Evolutionary conservation across 495 filamentous ascomycete species (phyloP).

Genomic region (Filosporella fistucella): DNA sequence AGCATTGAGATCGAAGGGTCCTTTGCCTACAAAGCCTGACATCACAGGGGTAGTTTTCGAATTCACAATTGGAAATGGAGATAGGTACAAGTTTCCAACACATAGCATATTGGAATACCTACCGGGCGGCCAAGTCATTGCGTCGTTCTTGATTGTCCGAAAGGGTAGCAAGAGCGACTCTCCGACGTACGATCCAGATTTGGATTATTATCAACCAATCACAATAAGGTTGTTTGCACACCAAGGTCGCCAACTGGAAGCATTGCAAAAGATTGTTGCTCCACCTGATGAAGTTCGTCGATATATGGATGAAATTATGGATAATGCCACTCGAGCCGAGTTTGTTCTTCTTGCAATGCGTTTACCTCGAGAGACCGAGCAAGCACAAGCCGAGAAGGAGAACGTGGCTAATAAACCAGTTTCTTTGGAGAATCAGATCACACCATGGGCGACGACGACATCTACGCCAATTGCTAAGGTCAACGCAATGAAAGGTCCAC

Average conservation of each 20-base stretch:
- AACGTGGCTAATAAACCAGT: slow-evolving; percentile 14
- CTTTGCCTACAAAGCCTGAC: slow-evolving; percentile 51
- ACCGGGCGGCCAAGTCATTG: slow-evolving; percentile 44
- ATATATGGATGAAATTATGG: slow-evolving; percentile 84
- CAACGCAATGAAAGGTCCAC: slow-evolving; percentile 24
- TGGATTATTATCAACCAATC: slow-evolving; percentile 86
- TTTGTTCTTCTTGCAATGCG: slow-evolving; percentile 64
- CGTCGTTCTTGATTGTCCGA: slow-evolving; percentile 63
- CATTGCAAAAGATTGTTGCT: slow-evolving; percentile 73
- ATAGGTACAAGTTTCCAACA: slow-evolving; percentile 87
- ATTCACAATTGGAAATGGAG: slow-evolving; percentile 74
- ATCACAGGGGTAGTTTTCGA: slow-evolving; percentile 78
- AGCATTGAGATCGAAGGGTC: slow-evolving; percentile 47
- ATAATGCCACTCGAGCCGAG: slow-evolving; percentile 63
- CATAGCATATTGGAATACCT: slow-evolving; percentile 75
- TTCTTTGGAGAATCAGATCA: slow-evolving; percentile 17
- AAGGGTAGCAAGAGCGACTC: slow-evolving; percentile 48
- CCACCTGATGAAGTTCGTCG: slow-evolving; percentile 71
- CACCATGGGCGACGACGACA: slow-evolving; percentile 38
- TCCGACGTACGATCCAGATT: slow-evolving; percentile 40
- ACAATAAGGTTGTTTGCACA: slow-evolving; percentile 71
- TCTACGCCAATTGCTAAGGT: slow-evolving; percentile 25
- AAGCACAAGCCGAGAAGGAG: slow-evolving; percentile 21
- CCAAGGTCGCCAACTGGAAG: slow-evolving; percentile 60
- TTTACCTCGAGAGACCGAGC: slow-evolving; percentile 46